Conservation (phyloP, 768 basidiomycete species). For the Pleurotus pulmonarius region DNA sequence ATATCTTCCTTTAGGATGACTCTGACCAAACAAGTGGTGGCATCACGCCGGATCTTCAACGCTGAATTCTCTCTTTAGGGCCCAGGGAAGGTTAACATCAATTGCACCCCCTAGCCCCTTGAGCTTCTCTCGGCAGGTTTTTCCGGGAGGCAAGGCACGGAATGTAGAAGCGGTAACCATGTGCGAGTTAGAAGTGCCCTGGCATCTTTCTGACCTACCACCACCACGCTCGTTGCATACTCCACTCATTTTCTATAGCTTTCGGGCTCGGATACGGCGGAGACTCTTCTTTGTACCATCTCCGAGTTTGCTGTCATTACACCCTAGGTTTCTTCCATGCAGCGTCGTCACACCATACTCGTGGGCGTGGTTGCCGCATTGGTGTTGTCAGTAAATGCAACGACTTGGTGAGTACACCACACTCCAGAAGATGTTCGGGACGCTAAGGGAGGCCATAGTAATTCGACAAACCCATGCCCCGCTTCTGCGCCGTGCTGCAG, state of each 20-base stretch:
- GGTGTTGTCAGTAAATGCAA: neutral
- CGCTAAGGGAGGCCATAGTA: constrained; percentile 23
- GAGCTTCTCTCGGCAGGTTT: too few species aligned
- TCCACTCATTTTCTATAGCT: neutral
- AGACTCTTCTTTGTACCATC: neutral
- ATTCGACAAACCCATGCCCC: constrained; percentile 40
- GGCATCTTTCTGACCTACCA: neutral
- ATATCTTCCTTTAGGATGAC: neutral
- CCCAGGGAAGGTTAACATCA: too few species aligned
- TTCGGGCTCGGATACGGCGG: too few species aligned
- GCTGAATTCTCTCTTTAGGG: too few species aligned
- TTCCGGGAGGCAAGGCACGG: too few species aligned
- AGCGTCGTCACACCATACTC: neutral
- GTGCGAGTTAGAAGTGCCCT: neutral
- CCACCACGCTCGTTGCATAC: constrained; percentile 7
- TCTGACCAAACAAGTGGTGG: too few species aligned
- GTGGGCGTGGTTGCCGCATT: constrained; percentile 2
- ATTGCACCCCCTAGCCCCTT: too few species aligned
- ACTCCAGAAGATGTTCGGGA: too few species aligned
- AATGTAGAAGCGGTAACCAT: neutral
- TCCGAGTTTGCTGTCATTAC: neutral
- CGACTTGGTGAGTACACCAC: neutral
- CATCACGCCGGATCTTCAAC: too few species aligned
- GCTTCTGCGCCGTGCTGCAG: constrained; percentile 48
- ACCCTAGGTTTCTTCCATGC: neutral